Conservation (phyloP, 1,284 basidiomycete species). For the Cerrena zonata region DNA sequence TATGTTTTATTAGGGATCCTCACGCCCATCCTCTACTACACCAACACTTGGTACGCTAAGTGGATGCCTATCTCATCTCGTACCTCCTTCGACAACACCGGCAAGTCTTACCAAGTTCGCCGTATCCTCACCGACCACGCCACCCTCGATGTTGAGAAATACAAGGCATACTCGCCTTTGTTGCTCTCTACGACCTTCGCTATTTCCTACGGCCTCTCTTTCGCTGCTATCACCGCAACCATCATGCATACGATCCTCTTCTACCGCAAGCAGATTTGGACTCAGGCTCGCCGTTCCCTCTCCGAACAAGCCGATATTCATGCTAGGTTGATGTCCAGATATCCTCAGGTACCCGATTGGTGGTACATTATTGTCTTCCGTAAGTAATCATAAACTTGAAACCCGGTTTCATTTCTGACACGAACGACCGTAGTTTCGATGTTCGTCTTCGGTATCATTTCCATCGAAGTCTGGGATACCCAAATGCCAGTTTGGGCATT, state of each 20-base stretch:
- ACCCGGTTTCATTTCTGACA: background rate
- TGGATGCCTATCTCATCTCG: slow-evolving; percentile 55
- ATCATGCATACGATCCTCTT: slow-evolving; percentile 55
- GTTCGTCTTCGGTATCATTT: slow-evolving; percentile 60
- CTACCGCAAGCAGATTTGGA: slow-evolving; percentile 53
- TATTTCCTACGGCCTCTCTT: slow-evolving; percentile 54
- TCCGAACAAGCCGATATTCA: slow-evolving; percentile 62
- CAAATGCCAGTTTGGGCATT: slow-evolving; percentile 64
- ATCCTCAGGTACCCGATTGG: slow-evolving; percentile 60
- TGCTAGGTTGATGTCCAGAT: slow-evolving; percentile 51
- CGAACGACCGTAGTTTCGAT: slow-evolving; percentile 31
- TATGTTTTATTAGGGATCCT: slow-evolving; percentile 78
- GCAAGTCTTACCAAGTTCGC: slow-evolving; percentile 59
- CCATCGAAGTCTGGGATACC: slow-evolving; percentile 65
- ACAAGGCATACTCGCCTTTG: slow-evolving; percentile 53
- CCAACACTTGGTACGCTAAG: slow-evolving; percentile 54
- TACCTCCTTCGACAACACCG: slow-evolving; percentile 57
- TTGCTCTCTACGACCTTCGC: slow-evolving; percentile 54
- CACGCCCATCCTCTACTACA: slow-evolving; percentile 56
- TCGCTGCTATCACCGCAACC: slow-evolving; percentile 50
- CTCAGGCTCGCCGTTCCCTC: slow-evolving; percentile 38
- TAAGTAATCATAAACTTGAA: slow-evolving; percentile 38
- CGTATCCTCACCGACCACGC: slow-evolving; percentile 53
- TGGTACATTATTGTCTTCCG: slow-evolving; percentile 49
- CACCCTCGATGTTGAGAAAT: slow-evolving; percentile 48